phyloP scores from a whole-genome alignment of 257 asterid species.

The Ocimum tenuiflorum region DNA sequence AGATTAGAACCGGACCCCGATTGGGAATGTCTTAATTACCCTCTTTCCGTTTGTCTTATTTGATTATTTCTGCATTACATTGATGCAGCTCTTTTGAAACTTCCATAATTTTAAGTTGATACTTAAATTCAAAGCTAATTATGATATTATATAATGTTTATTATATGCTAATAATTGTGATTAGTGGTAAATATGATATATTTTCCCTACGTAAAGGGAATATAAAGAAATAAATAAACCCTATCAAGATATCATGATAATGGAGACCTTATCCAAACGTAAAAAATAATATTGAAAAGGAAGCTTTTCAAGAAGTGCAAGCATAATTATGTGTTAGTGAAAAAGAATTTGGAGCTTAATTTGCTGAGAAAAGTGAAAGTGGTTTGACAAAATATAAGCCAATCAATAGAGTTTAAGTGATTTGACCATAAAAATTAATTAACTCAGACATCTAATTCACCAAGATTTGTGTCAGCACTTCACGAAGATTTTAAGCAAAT shows the following conservation, averaged over 20 bases:
- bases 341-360: neutral
- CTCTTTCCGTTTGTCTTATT: too few species aligned
- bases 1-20: constrained; percentile 15
- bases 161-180: neutral
- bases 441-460: neutral
- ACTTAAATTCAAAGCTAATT: too few species aligned
- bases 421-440: constrained; percentile 20
- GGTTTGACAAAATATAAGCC: constrained; percentile 15
- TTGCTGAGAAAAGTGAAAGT: neutral
- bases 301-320: neutral
- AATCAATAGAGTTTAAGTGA: neutral
- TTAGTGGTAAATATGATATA: too few species aligned
- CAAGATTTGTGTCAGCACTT: neutral
- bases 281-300: too few species aligned
- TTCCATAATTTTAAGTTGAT: too few species aligned
- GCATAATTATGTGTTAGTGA: neutral
- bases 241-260: neutral
- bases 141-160: neutral
- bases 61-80: too few species aligned
- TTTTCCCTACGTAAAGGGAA: neutral
- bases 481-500: constrained; percentile 19
- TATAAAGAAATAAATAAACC: too few species aligned
- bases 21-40: constrained; percentile 7
- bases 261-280: neutral
- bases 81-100: too few species aligned